Evolutionary conservation across 805 yeast species (phyloP).

Genomic region (Saccharomyces cerevisiae): DNA sequence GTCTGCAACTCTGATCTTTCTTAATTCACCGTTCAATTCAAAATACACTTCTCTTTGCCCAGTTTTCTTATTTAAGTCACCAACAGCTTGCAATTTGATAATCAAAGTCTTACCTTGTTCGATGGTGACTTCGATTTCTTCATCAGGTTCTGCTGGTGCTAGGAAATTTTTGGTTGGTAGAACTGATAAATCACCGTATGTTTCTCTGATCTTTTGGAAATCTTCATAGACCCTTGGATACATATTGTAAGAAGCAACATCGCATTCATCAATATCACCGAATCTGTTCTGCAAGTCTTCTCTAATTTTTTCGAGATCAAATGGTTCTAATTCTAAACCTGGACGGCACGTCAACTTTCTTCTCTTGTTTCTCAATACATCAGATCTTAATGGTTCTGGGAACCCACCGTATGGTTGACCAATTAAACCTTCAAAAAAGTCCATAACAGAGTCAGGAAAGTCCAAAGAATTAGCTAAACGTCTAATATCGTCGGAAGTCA

Average conservation of each 20-base stretch:
- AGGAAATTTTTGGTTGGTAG: constrained; percentile 88
- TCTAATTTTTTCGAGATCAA: constrained; percentile 63
- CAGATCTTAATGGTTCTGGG: constrained; percentile 97
- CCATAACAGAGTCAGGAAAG: constrained; percentile 97
- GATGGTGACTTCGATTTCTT: constrained; percentile 81
- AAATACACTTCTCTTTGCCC: constrained; percentile 95
- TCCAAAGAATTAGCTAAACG: constrained; percentile 84
- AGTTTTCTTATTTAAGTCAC: constrained; percentile 74
- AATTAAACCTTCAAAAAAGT: constrained; percentile 97
- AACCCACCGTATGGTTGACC: constrained; percentile 99
- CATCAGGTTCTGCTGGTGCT: constrained; percentile 78
- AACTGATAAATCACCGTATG: constrained; percentile 87
- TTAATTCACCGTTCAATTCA: constrained; percentile 96
- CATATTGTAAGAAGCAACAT: constrained; percentile 94
- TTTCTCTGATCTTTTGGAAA: constrained; percentile 62
- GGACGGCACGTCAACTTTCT: constrained; percentile 84
- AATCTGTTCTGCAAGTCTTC: constrained; percentile 70
- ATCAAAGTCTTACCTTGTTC: constrained; percentile 93
- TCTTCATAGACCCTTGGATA: constrained; percentile 95
- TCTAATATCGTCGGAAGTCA: constrained; percentile 75
- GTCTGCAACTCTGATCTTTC: constrained; percentile 89
- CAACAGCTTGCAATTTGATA: constrained; percentile 84
- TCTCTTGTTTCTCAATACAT: constrained; percentile 85
- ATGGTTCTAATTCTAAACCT: constrained; percentile 81
- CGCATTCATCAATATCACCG: constrained; percentile 74